A percentile compares a stretch with the other conserved stretches of the same genome.
These are phyloP conservation scores for Russula sp. DNA, from an alignment of 768 basidiomycete species.

Conservation along the genomic window DNA sequence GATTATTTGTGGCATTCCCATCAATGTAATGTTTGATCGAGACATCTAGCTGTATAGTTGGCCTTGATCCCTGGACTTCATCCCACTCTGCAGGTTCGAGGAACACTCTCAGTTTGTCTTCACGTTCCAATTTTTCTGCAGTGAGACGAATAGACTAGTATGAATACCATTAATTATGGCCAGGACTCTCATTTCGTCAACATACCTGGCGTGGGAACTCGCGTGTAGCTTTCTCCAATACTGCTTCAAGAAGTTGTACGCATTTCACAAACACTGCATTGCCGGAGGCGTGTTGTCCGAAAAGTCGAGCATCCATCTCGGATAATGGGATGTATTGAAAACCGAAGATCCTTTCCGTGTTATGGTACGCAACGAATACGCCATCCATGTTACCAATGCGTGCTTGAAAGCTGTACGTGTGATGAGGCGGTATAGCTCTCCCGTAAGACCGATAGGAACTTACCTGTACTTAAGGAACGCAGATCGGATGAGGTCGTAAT, in stretches of 20 bases:
- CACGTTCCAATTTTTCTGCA: constrained; percentile 53
- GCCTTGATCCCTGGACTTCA: constrained; percentile 34
- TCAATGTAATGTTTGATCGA: constrained; percentile 46
- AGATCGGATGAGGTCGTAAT: constrained; percentile 90
- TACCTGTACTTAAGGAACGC: constrained; percentile 94
- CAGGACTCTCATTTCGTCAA: constrained; percentile 11
- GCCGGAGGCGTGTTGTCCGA: constrained; percentile 61
- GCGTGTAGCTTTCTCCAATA: constrained; percentile 54
- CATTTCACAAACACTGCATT: constrained; percentile 74
- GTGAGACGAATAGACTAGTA: constrained; percentile 55
- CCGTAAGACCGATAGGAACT: not conserved
- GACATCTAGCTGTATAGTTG: constrained; percentile 61
- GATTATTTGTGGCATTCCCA: constrained; percentile 38
- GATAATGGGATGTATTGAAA: constrained; percentile 88
- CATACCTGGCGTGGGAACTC: constrained; percentile 67
- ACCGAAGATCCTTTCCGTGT: constrained; percentile 82
- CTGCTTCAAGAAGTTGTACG: constrained; percentile 62
- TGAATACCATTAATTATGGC: constrained; percentile 15
- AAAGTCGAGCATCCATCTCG: constrained; percentile 84
- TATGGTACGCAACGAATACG: constrained; percentile 84
- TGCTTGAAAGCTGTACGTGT: constrained; percentile 73
- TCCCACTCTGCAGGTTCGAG: constrained; percentile 59
- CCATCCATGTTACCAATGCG: constrained; percentile 98
- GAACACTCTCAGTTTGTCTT: constrained; percentile 55
- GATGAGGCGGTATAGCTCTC: constrained; percentile 4